Percentiles rank a stretch among this genome's conserved stretches.
Evolutionary conservation across 164 flowering plant genomes (phyloP).

Genomic region (Kingdonia uniflora): DNA sequence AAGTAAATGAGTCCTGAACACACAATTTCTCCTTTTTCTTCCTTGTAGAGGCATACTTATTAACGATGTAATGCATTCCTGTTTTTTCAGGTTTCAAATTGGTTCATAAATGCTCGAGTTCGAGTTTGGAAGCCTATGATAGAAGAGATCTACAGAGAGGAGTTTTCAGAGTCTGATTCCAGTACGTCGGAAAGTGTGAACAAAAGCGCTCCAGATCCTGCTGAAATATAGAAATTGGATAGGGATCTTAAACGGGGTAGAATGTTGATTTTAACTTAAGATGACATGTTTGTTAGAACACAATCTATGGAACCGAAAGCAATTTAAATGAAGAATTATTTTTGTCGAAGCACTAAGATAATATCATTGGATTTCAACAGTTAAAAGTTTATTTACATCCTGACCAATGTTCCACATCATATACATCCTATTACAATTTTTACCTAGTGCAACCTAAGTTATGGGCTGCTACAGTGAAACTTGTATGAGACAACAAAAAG

Average conservation of each 20-base stretch:
- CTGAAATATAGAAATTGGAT: conserved; percentile 11
- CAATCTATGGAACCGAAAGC: no score
- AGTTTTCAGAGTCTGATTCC: conserved; percentile 51
- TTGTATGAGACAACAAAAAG: no score
- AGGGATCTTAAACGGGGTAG: not conserved
- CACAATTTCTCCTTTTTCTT: not conserved
- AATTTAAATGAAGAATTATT: no score
- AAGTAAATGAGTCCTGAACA: conserved; percentile 28
- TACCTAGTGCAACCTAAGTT: no score
- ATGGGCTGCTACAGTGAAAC: no score
- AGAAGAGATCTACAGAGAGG: conserved; percentile 85
- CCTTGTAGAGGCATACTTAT: not conserved
- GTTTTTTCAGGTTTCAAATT: conserved; percentile 66
- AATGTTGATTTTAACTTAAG: not conserved
- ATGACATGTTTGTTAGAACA: no score
- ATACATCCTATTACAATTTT: no score
- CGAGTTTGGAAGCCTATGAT: conserved; percentile 92
- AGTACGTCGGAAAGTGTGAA: conserved; percentile 15
- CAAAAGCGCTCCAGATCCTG: conserved; percentile 23
- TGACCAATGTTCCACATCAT: no score
- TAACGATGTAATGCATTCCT: not conserved
- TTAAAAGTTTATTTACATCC: no score
- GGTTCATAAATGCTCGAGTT: conserved; percentile 90
- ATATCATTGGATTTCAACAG: no score
- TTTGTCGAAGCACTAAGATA: no score